Conservation (phyloP, 371 early-diverging fungal genomes). For the Mortierella sp. region DNA sequence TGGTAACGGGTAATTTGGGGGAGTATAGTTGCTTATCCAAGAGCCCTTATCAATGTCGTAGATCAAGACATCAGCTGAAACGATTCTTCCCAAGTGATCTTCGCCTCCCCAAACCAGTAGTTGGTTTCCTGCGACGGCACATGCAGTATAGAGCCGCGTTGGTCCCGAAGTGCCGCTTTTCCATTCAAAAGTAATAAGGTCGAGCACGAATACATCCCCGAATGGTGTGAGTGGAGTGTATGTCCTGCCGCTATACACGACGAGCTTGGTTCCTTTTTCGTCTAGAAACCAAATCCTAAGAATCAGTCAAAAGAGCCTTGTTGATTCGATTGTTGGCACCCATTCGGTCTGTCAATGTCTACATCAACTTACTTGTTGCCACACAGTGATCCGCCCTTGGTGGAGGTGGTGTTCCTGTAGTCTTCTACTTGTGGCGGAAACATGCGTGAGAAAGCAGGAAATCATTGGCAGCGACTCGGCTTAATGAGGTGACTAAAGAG, state of each 20-base stretch:
- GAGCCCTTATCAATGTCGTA: conserved; percentile 6
- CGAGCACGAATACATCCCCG: conserved; percentile 13
- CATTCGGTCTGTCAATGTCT: neutral
- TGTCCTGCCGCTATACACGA: conserved; percentile 9
- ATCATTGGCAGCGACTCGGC: neutral
- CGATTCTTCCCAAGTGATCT: neutral
- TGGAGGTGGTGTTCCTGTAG: conserved; percentile 5
- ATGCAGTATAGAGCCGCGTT: conserved; percentile 5
- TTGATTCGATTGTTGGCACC: too few relatives aligned
- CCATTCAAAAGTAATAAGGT: conserved; percentile 4
- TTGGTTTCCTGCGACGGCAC: conserved; percentile 13
- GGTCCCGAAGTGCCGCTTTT: conserved; percentile 3
- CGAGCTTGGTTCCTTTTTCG: conserved; percentile 13
- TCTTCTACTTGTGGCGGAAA: neutral
- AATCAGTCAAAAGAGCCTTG: neutral
- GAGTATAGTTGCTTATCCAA: conserved; percentile 10
- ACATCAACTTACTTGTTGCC: conserved; percentile 6
- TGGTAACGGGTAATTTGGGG: neutral
- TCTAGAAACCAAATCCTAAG: neutral
- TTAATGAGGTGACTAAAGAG: too few relatives aligned
- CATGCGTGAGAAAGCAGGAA: neutral
- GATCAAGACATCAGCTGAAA: neutral
- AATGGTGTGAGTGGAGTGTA: neutral
- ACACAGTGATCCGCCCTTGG: conserved; percentile 15
- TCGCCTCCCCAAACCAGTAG: conserved; percentile 19